These are phyloP conservation scores for Parietaria judaica DNA, from an alignment of 306 rosid species.

Conservation along the genomic window DNA sequence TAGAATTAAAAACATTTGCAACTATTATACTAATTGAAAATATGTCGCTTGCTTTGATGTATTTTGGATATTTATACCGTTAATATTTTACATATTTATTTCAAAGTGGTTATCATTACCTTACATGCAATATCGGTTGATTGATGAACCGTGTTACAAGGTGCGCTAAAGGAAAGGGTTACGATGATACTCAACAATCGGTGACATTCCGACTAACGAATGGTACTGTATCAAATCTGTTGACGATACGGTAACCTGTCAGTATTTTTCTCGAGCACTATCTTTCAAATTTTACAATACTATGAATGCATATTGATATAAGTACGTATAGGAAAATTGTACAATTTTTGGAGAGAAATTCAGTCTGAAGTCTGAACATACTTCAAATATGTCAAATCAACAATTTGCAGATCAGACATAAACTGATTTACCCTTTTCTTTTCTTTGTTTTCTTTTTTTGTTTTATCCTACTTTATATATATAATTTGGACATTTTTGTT, in stretches of 20 bases:
- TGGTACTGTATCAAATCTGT: too few species aligned
- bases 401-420: conserved; percentile 7
- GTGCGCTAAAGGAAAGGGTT: too few species aligned
- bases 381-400: conserved; percentile 12
- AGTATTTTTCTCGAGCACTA: too few species aligned
- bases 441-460: background rate
- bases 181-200: too few species aligned
- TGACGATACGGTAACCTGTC: too few species aligned
- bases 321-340: background rate
- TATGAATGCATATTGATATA: background rate
- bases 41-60: too few species aligned
- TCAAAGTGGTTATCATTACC: background rate
- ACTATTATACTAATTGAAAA: too few species aligned
- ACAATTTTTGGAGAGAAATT: background rate
- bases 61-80: too few species aligned
- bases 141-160: background rate
- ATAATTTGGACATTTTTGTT: background rate
- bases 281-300: too few species aligned
- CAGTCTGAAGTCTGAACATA: background rate
- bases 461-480: background rate
- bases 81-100: background rate
- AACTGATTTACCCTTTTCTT: background rate
- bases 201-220: too few species aligned
- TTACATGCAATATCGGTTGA: background rate
- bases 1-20: too few species aligned